Evolutionary conservation across 2,329 filamentous ascomycete genomes (phyloP), one percentile per base, ranked within the genome.

Genomic region (Epicoccum nigrum): DNA sequence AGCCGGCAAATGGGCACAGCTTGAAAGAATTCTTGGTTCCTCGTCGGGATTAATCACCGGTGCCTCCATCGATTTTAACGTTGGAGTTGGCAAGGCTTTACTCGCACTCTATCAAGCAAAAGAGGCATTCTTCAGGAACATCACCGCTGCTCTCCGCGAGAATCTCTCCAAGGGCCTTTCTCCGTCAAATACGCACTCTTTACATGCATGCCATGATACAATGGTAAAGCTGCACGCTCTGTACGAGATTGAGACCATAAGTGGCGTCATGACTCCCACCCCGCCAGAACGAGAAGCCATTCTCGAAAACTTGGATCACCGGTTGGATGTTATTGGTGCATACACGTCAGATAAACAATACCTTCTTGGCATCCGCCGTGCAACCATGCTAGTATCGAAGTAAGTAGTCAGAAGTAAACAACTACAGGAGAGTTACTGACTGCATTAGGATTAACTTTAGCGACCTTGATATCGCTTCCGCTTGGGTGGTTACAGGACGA

Each of bases 291-390:
- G 70, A 11, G 62, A 69, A 33, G 50, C 45, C 5, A 53, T 75
- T 6, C 70, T 88, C 6, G 77, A 81, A 42, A 80, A 81, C 17
- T 71, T 97, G 4, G 82, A 88, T 54, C 85, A 88, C 37, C 86
- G 94, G n/a, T 77, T 99, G n/a, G 89, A 92, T 60, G 82, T 95
- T 1, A 79, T 99, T 2, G 94, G 95, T 0, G 90, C 92, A 1
- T 96, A 94, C 64, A 87, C 92, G 30, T 85, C 86, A 44, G 92
- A 99, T 69, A 99, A 99, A 71, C 93, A 97, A 69, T 97, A 96
- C 68, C 76, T 99, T 8, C 79, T 99, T 21, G 89, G 92, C 1
- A 81, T 97, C 32, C 85, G 92, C 49, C 83, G 94, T 60, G 93
- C 94, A 19, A 85, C 88, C 1, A 96, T 99, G 90, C 86, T 92